Evolutionary conservation across 495 filamentous ascomycete species (phyloP).

Genomic region (Podospora pseudocomata): DNA sequence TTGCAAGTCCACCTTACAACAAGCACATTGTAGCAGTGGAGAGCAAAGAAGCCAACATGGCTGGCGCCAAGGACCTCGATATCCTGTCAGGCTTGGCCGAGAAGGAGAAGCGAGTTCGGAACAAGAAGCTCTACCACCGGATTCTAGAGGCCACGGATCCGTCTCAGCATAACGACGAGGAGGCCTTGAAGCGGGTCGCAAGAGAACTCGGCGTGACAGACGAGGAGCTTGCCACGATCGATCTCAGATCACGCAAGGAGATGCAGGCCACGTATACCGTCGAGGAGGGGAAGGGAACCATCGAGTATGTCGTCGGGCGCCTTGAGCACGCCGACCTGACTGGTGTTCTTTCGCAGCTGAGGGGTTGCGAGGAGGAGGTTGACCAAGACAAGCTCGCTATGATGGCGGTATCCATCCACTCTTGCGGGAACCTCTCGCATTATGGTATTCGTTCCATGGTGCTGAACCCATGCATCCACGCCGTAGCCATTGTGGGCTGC

Average conservation of each 20-base stretch:
- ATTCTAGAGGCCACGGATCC: slow-evolving; percentile 39
- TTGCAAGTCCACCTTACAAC: slow-evolving; percentile 81
- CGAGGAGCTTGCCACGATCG: slow-evolving; percentile 36
- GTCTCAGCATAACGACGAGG: slow-evolving; percentile 38
- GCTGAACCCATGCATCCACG: slow-evolving; percentile 75
- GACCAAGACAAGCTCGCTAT: slow-evolving; percentile 48
- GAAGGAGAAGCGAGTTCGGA: slow-evolving; percentile 63
- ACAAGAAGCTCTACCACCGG: slow-evolving; percentile 68
- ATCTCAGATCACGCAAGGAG: slow-evolving; percentile 46
- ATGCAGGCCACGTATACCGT: slow-evolving; percentile 45
- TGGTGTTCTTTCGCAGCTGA: slow-evolving; percentile 48
- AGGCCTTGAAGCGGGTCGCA: slow-evolving; percentile 38
- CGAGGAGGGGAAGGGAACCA: slow-evolving; percentile 58
- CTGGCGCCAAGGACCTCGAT: slow-evolving; percentile 79
- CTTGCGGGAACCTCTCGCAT: slow-evolving; percentile 94
- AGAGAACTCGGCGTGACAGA: slow-evolving; percentile 33
- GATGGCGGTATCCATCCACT: slow-evolving; percentile 92
- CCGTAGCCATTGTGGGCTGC: slow-evolving; percentile 92
- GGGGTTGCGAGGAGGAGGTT: slow-evolving; percentile 28
- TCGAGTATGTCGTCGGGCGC: slow-evolving; percentile 61
- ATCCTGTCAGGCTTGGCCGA: slow-evolving; percentile 65
- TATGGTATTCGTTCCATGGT: slow-evolving; percentile 84
- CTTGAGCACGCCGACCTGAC: slow-evolving; percentile 59
- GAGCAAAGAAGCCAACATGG: slow-evolving; percentile 77
- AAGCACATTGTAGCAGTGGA: slow-evolving; percentile 88